Percentiles rank a stretch among this genome's conserved stretches.
Evolutionary conservation across 2,329 filamentous ascomycete genomes (phyloP).

Genomic region (Sphaceloma murrayae): DNA sequence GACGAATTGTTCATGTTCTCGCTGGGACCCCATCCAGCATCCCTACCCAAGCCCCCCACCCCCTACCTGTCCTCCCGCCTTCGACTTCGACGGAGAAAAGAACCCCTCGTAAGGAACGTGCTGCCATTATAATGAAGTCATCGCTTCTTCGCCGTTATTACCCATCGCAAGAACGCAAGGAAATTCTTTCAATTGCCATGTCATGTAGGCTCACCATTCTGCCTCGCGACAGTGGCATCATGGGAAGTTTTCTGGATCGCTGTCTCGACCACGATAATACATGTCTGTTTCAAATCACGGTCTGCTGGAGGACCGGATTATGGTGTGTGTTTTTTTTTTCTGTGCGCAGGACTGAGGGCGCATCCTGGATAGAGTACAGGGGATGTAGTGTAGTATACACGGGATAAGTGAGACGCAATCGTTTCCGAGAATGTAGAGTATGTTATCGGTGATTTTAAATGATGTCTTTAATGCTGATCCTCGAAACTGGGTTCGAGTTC

Average conservation of each 20-base stretch:
- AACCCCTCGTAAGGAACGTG: too few relatives aligned
- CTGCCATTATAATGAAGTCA: too few relatives aligned
- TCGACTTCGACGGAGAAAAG: too few relatives aligned
- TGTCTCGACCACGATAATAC: slow-evolving; percentile 7
- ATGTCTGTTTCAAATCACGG: slow-evolving; percentile 2
- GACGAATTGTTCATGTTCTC: too few relatives aligned
- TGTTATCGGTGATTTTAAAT: slow-evolving; percentile 22
- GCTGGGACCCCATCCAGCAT: too few relatives aligned
- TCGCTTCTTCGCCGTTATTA: slow-evolving; percentile 11
- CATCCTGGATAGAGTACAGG: slow-evolving; percentile 9
- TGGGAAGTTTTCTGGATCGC: background rate
- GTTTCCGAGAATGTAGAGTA: background rate
- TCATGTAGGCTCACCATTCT: background rate
- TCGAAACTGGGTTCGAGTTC: slow-evolving; percentile 13
- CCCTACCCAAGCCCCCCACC: too few relatives aligned
- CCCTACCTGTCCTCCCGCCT: too few relatives aligned
- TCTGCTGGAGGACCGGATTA: slow-evolving; percentile 10
- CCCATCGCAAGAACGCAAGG: slow-evolving; percentile 3
- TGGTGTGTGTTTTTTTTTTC: background rate
- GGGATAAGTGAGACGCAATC: background rate
- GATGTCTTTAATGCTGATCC: slow-evolving; percentile 32
- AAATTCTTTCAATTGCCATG: too few relatives aligned
- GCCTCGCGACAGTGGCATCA: background rate
- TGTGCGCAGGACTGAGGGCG: slow-evolving; percentile 3
- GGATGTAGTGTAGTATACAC: background rate